These are phyloP conservation scores for Solanum pimpinellifolium DNA, from an alignment of 257 asterid genomes.

Conservation along the genomic window DNA sequence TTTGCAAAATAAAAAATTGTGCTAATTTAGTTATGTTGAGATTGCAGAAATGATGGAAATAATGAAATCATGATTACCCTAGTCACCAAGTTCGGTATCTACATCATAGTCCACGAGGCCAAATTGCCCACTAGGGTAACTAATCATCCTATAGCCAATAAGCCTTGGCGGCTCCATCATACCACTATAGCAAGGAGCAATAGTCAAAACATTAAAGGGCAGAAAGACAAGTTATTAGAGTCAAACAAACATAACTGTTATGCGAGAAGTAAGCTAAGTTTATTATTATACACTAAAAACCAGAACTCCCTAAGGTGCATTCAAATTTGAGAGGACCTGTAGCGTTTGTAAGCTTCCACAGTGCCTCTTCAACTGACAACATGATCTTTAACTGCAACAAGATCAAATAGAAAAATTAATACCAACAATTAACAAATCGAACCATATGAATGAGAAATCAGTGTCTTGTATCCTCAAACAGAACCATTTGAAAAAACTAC, in stretches of 20 bases:
- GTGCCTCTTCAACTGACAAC: background rate
- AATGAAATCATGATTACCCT: background rate
- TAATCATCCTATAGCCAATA: background rate
- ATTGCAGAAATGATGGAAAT: background rate
- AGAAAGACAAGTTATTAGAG: background rate
- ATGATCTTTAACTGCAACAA: slow-evolving; percentile 16
- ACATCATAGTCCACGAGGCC: background rate
- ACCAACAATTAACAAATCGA: background rate
- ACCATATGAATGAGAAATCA: background rate
- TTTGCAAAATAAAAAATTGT: background rate
- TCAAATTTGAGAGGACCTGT: slow-evolving; percentile 4
- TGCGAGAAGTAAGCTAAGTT: background rate
- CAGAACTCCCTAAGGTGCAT: slow-evolving; percentile 23
- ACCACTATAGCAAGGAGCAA: background rate
- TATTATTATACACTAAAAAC: slow-evolving; percentile 25
- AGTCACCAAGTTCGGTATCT: background rate
- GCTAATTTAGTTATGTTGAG: background rate
- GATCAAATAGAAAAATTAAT: background rate
- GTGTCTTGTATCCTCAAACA: background rate
- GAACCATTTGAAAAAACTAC: background rate
- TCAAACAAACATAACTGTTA: background rate
- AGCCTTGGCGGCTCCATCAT: background rate
- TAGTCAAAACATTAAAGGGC: background rate
- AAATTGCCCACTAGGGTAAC: background rate
- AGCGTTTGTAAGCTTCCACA: background rate